These are phyloP conservation scores for Penicillium sp. DNA, from an alignment of 2,329 filamentous ascomycete genomes.

Conservation along the genomic window DNA sequence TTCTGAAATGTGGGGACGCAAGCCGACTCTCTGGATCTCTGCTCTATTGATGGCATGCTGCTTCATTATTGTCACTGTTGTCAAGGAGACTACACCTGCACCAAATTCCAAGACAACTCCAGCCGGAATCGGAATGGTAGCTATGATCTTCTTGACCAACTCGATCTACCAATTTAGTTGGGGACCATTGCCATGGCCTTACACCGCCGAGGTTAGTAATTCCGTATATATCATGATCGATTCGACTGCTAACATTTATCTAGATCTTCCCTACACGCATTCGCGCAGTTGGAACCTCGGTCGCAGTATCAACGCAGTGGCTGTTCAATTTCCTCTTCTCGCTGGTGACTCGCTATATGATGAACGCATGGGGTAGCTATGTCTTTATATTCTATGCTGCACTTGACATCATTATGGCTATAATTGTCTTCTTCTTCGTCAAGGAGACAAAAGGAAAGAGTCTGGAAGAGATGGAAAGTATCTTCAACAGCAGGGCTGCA, in stretches of 20 bases:
- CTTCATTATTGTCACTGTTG: constrained; percentile 53
- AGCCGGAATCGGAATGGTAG: constrained; percentile 48
- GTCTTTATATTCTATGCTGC: constrained; percentile 45
- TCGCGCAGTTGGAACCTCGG: constrained; percentile 40
- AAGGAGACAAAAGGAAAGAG: constrained; percentile 43
- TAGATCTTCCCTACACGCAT: constrained; percentile 44
- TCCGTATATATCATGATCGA: background rate
- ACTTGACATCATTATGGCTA: constrained; percentile 36
- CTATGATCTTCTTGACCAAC: constrained; percentile 49
- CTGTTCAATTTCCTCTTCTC: constrained; percentile 47
- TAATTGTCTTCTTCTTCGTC: constrained; percentile 39
- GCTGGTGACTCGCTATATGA: constrained; percentile 43
- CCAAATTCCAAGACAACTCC: constrained; percentile 36
- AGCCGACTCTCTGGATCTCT: constrained; percentile 50
- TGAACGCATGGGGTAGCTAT: constrained; percentile 41
- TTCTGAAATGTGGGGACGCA: constrained; percentile 53
- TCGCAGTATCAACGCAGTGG: constrained; percentile 41
- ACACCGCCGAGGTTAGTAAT: constrained; percentile 30
- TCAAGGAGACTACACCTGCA: constrained; percentile 46
- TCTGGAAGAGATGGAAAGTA: constrained; percentile 43
- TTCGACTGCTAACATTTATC: background rate
- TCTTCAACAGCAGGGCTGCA: constrained; percentile 25
- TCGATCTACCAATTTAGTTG: constrained; percentile 35
- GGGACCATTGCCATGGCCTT: constrained; percentile 40
- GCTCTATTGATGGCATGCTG: constrained; percentile 53